These are phyloP conservation scores for Rhizopus delemar DNA, from an alignment of 371 early-diverging fungal genomes.

Conservation along the genomic window DNA sequence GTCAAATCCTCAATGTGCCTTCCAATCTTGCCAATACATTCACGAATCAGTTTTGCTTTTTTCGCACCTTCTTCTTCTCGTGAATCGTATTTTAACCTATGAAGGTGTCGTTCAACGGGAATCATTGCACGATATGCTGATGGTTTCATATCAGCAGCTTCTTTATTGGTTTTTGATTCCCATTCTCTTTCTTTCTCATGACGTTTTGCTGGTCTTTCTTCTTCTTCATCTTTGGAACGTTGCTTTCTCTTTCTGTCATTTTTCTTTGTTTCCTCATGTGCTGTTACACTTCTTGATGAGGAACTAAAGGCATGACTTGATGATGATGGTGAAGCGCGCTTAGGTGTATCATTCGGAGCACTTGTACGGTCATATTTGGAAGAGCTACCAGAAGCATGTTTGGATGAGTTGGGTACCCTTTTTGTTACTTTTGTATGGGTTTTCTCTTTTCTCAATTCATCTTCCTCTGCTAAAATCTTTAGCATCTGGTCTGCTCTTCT, in stretches of 20 bases:
- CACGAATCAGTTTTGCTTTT: constrained; percentile 62
- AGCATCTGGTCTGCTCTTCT: constrained; percentile 91
- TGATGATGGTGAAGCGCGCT: constrained; percentile 13
- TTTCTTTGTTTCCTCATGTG: neutral
- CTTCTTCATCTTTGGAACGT: neutral
- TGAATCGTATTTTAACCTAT: constrained; percentile 51
- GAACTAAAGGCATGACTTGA: constrained; percentile 3
- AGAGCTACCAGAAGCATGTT: neutral
- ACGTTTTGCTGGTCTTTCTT: constrained; percentile 11
- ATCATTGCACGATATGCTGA: constrained; percentile 21
- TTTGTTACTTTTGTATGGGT: neutral
- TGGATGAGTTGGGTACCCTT: neutral
- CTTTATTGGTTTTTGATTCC: constrained; percentile 7
- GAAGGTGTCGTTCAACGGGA: constrained; percentile 17
- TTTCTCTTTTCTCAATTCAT: constrained; percentile 12
- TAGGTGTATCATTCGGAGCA: constrained; percentile 5
- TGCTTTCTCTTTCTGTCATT: constrained; percentile 9
- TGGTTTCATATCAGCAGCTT: constrained; percentile 12
- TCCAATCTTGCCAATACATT: constrained; percentile 64
- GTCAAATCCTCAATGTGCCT: constrained; percentile 52
- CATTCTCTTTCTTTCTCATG: constrained; percentile 18
- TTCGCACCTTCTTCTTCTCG: constrained; percentile 46
- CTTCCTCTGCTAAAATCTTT: constrained; percentile 72
- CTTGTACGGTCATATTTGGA: constrained; percentile 7
- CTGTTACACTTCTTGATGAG: neutral